Evolutionary conservation across 495 filamentous ascomycete genomes (phyloP), one percentile per base, ranked within the genome.

Genomic region (Lichenothelia convexa): DNA sequence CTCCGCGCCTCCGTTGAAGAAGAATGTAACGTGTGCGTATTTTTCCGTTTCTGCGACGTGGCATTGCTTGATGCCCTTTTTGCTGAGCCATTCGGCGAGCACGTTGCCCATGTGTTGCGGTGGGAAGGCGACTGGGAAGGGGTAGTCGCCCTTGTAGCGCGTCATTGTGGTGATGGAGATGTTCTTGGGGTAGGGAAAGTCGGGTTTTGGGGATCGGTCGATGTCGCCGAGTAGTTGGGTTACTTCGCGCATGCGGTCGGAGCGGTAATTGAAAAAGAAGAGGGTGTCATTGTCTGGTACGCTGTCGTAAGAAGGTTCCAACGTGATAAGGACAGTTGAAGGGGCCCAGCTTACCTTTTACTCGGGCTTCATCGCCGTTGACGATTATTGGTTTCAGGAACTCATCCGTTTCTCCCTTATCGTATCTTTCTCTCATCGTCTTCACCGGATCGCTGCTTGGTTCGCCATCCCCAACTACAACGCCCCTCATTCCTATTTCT

Each of bases 191-290:
- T 87, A 95, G 21, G 84, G 74, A 67, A 94, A 92, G 53, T 93
- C 81, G 37, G 89, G 82, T 42, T 64, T 67, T 34, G 87, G 84
- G 13, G 82, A 89, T 47, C 80, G 78, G 63, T 97, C 91, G 48
- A 84, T 72, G 53, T 75, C 79, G 50, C 89, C 91, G 19, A 97
- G 64, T 30, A 95, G 66, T 62, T 95, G 89, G 36, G 87, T 93
- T 53, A 95, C 77, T 55, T 97, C 87, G 46, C 91, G 83, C 35
- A 92, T 86, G 56, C 89, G 86, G 53, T 97, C 89, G 24, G 89
- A 94, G 47, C 89, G 87, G 71, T 97, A 97, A 72, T 97, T 97
- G 80, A 97, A 97, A 74, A 94, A 94, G 70, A 97, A 94, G 49
- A 93, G 72, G 32, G 82, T 87, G 51, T 97, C 89, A 43, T 75